Evolutionary conservation across 2,329 filamentous ascomycete genomes (phyloP), one percentile per base, ranked within the genome.

Genomic region (Ophiostoma sp.): DNA sequence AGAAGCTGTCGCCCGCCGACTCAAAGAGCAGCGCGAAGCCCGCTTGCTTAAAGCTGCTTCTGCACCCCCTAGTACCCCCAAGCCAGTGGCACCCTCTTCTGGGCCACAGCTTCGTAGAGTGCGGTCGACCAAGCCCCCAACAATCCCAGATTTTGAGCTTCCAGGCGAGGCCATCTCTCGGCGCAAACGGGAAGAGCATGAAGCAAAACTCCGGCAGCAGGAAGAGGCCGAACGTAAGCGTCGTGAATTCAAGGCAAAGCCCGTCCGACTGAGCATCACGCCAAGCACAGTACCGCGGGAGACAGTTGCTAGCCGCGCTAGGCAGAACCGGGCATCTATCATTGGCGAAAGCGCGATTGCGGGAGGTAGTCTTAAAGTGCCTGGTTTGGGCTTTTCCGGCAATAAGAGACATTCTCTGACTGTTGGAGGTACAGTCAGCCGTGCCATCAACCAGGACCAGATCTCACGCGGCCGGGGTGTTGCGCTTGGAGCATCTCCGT

Each of bases 171-270:
- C 84, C 3, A 84, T 89, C 67, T 85, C 84, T 2, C 80, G 83
- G 1, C 79, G 82, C 36, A 86, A 87, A 79, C 80, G 83, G 73
- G 82, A 89, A 78, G 80, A 86, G 75, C 81, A 83, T 69, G 83
- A 88, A 74, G 81, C 85, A 71, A 84, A 82, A 73, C 78, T 89
- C 62, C 83, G 80, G 72, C 82, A 81, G 3, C 82, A 88, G 74
- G 86, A 87, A 74, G 86, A 89, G 73, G 87, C 88, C 73, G 85
- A 87, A 72, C 83, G 81, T 33, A 86, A 82, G 77, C 83, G 83
- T 70, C 85, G 87, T 70, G 86, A 89, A 75, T 89, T 89, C 80
- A 90, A 88, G 76, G 87, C 87, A 6, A 83, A 83, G 48, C 87
- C 87, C 23, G 76, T 86, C 52, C 83, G 83, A 60, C 78, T 80